These are phyloP conservation scores for Paecilomyces fulvus DNA, from an alignment of 2,329 filamentous ascomycete genomes.

Conservation along the genomic window DNA sequence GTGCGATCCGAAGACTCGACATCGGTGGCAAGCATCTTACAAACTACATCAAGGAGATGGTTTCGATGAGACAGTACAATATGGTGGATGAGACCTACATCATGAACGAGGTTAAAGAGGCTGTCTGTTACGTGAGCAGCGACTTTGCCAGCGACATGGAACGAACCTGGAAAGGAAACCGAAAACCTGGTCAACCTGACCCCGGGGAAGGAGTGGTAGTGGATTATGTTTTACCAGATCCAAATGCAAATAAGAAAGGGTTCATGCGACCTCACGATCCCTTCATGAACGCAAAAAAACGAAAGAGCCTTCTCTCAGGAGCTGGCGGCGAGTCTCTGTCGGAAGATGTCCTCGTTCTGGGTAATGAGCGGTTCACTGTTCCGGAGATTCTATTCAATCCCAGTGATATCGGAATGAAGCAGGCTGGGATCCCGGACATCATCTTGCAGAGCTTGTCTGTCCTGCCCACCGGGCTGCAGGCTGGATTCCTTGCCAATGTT, in stretches of 20 bases:
- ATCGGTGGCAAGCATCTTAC: conserved; percentile 89
- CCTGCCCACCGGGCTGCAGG: conserved; percentile 75
- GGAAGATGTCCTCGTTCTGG: conserved; percentile 77
- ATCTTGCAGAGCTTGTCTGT: conserved; percentile 67
- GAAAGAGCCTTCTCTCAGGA: conserved; percentile 41
- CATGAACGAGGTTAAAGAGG: conserved; percentile 93
- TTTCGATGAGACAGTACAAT: conserved; percentile 87
- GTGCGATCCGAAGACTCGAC: conserved; percentile 74
- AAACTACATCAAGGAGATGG: conserved; percentile 81
- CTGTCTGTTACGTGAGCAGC: conserved; percentile 70
- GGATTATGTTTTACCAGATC: conserved; percentile 88
- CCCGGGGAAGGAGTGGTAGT: conserved; percentile 53
- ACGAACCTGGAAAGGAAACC: conserved; percentile 69
- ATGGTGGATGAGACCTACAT: conserved; percentile 91
- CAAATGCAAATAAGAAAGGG: conserved; percentile 55
- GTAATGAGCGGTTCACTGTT: conserved; percentile 85
- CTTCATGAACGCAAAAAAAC: conserved; percentile 45
- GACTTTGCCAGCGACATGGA: conserved; percentile 76
- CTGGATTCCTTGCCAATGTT: conserved; percentile 75
- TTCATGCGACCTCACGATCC: conserved; percentile 71
- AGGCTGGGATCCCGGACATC: conserved; percentile 74
- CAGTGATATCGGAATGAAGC: conserved; percentile 72
- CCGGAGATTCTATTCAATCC: conserved; percentile 88
- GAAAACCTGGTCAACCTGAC: conserved; percentile 27
- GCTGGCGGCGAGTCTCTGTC: conserved; percentile 39